Percentiles rank a stretch among this genome's conserved stretches.
These are phyloP conservation scores for Pholiota microspora DNA, from an alignment of 768 basidiomycete genomes.

Conservation along the genomic window DNA sequence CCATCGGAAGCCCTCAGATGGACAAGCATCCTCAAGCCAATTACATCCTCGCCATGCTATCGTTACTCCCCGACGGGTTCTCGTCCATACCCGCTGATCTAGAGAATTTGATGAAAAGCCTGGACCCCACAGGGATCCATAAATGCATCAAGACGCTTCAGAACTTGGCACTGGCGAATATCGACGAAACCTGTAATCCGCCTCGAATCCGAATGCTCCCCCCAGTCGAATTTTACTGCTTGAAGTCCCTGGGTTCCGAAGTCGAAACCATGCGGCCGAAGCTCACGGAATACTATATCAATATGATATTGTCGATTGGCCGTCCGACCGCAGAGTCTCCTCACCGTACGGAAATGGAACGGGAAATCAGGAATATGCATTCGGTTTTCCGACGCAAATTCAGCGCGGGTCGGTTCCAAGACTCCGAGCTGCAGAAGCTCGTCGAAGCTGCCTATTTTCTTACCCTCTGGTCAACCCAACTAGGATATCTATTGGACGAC, in stretches of 20 bases:
- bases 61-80: constrained; percentile 4
- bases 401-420: not conserved
- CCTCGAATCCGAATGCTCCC: constrained; percentile 1
- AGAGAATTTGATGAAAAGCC: not conserved
- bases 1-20: constrained; percentile 4
- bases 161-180: not conserved
- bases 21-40: not conserved
- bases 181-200: not conserved
- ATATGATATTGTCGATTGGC: not conserved
- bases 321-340: not conserved
- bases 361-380: constrained; percentile 5
- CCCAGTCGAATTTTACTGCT: not conserved
- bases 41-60: not conserved
- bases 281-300: not conserved
- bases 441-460: not conserved
- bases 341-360: not conserved
- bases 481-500: constrained; percentile 3
- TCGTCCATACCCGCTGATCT: not conserved
- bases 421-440: not conserved
- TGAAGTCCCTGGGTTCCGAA: not conserved
- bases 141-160: constrained; percentile 1
- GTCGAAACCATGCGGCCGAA: not conserved
- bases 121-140: not conserved
- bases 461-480: not conserved
- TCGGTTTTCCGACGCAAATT: not conserved